Evolutionary conservation across 805 yeast species (phyloP).

Genomic region (Lipomyces kockii): DNA sequence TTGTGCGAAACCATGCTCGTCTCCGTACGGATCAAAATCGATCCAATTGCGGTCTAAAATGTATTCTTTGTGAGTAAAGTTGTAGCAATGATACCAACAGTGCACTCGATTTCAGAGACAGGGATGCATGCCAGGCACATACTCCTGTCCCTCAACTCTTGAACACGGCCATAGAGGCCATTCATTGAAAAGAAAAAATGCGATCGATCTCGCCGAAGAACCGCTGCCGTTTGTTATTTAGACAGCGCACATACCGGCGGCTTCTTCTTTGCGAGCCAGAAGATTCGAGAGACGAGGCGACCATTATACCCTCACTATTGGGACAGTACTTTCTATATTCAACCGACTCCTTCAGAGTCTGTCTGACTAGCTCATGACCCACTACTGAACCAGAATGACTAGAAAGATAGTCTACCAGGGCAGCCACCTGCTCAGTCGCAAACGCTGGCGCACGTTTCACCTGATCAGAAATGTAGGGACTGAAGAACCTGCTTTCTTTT

Average conservation of each 20-base stretch:
- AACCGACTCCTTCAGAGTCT: not conserved
- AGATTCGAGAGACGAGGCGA: not conserved
- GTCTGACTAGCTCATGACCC: conserved; percentile 5
- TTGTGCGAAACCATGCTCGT: not conserved
- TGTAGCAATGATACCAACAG: conserved; percentile 4
- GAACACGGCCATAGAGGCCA: not conserved
- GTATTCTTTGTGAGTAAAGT: not conserved
- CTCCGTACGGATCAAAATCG: conserved; percentile 7
- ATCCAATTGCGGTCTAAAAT: conserved; percentile 2
- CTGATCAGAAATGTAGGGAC: conserved; percentile 2
- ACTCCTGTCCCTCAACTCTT: not conserved
- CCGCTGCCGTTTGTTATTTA: conserved; percentile 4
- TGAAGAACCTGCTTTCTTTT: not conserved
- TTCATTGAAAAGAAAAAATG: not conserved
- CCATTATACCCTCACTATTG: not conserved
- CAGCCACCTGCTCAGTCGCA: conserved; percentile 1
- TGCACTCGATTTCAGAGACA: conserved; percentile 9
- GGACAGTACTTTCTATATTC: conserved; percentile 4
- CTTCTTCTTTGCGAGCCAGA: not conserved
- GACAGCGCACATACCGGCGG: conserved; percentile 8
- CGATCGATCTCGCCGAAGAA: conserved; percentile 7
- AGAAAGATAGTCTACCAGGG: not conserved
- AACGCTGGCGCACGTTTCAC: not conserved
- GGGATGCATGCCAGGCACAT: not conserved
- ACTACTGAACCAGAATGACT: not conserved